Evolutionary conservation across 768 basidiomycete genomes (phyloP).

Genomic region (Cubamyces sp.): DNA sequence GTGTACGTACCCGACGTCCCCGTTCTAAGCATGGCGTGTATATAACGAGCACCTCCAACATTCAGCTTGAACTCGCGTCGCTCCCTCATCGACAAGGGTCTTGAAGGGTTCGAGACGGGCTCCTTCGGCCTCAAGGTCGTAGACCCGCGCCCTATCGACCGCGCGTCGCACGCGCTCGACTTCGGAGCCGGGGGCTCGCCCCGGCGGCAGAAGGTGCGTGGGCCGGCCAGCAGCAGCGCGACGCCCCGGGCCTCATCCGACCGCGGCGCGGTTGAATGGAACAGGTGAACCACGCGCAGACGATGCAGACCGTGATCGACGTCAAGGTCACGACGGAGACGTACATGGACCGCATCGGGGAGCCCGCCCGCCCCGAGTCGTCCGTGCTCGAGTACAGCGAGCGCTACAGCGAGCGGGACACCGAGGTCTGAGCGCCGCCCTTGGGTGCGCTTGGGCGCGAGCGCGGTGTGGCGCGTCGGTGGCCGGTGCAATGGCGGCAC

Average conservation of each 20-base stretch:
- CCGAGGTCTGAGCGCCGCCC: too few relatives aligned
- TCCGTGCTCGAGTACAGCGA: constrained; percentile 1
- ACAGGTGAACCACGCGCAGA: neutral
- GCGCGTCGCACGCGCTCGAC: neutral
- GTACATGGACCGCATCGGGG: neutral
- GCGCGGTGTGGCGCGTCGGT: too few relatives aligned
- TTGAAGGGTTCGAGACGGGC: constrained; percentile 18
- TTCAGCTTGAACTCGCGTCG: constrained; percentile 13
- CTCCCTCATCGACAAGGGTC: constrained; percentile 10
- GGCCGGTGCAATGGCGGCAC: too few relatives aligned
- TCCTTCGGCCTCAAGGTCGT: constrained; percentile 15
- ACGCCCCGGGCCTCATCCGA: neutral
- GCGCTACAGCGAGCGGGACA: too few relatives aligned
- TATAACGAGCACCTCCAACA: neutral
- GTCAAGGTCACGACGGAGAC: constrained; percentile 17
- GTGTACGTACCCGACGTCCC: neutral
- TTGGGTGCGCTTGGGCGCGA: too few relatives aligned
- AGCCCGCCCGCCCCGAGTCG: neutral
- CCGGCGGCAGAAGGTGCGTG: neutral
- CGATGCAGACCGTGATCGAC: constrained; percentile 6
- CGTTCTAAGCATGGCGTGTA: neutral
- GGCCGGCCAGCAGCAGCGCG: neutral
- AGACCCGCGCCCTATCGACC: neutral
- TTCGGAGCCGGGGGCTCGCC: neutral
- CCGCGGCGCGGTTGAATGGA: neutral